These are phyloP conservation scores for Cytospora piceicola DNA, from an alignment of 2,329 filamentous ascomycete genomes.

Conservation along the genomic window DNA sequence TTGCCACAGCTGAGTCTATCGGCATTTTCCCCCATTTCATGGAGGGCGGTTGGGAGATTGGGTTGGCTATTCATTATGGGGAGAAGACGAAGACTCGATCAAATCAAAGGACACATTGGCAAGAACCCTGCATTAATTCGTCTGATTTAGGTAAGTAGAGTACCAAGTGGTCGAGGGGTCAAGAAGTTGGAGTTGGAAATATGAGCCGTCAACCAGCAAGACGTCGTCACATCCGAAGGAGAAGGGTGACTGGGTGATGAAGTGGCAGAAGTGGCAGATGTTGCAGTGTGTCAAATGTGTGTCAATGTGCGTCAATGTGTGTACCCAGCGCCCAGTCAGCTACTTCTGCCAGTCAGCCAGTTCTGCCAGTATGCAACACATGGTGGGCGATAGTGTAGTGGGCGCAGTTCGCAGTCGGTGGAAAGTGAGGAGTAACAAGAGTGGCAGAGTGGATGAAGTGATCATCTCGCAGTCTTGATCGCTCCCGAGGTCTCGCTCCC, in stretches of 20 bases:
- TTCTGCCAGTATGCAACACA: too few species aligned
- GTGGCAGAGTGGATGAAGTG: background rate
- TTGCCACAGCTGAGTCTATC: background rate
- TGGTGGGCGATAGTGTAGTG: too few species aligned
- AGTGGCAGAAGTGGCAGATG: slow-evolving; percentile 1
- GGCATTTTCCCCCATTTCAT: background rate
- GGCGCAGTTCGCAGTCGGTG: too few species aligned
- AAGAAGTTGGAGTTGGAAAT: background rate
- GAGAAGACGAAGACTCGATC: too few species aligned
- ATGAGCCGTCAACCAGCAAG: background rate
- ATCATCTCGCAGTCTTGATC: background rate
- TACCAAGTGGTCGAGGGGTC: too few species aligned
- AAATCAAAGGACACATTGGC: background rate
- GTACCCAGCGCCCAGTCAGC: too few species aligned
- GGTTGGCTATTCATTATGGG: too few species aligned
- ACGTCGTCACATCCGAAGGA: background rate
- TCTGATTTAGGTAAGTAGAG: background rate
- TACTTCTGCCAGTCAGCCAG: too few species aligned
- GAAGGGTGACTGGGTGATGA: too few species aligned
- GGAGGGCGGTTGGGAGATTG: too few species aligned
- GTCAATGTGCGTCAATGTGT: too few species aligned
- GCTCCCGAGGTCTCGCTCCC: background rate
- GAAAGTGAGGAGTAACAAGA: too few species aligned
- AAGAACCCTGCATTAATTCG: background rate
- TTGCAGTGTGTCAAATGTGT: background rate